Base-by-base conservation (phyloP, 495 filamentous ascomycete species). In the Amniculicola lignicola region DNA sequence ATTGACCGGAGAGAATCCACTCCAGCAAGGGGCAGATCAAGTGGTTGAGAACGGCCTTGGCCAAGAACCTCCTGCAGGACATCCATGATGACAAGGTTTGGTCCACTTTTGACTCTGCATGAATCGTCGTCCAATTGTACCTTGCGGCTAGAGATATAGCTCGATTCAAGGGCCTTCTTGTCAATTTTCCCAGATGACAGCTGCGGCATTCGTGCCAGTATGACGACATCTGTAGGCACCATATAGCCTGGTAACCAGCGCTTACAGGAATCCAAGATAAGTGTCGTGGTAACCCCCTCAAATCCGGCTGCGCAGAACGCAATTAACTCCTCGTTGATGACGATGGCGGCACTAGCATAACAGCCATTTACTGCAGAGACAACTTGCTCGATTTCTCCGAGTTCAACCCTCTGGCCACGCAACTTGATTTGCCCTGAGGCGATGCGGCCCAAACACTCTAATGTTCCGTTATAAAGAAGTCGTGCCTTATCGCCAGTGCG, bases 401-500 rank as follows among this genome's bases (percentile, higher is more conserved):
- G 80, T 61, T 95, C 89, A 23, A 95, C 76, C 40, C 89, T 74
- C 65, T 92, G 89, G 1, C 89, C 89, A 19, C 87, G 77, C 4
- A 95, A 71, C 63, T 95, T 95, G 14, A 95, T 81, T 65, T 95
- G 89, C 2, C 87, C 87, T 16, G 78, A 79, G 0, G 78, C 76
- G 11, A 96, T 84, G 33, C 92, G 83, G 3, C 92, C 92, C 2
- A 90, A 79, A 64, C 87, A 93, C 59, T 95, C 88, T 1, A 96
- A 74, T 0, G 76, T 77, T 1, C 90, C 89, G 35, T 84, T 79
- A 0, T 77, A 70, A 6, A 83, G 70, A 29, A 91, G 78, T 14
- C 82, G 75, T 0, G 86, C 92, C 57, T 83, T 84, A 67, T 97
- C 91, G 3, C 91, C 91, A 1, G 92, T 97, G 19, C 87, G 77